Evolutionary conservation across 2,329 filamentous ascomycete genomes (phyloP).

Genomic region (Pseudogymnoascus sp.): DNA sequence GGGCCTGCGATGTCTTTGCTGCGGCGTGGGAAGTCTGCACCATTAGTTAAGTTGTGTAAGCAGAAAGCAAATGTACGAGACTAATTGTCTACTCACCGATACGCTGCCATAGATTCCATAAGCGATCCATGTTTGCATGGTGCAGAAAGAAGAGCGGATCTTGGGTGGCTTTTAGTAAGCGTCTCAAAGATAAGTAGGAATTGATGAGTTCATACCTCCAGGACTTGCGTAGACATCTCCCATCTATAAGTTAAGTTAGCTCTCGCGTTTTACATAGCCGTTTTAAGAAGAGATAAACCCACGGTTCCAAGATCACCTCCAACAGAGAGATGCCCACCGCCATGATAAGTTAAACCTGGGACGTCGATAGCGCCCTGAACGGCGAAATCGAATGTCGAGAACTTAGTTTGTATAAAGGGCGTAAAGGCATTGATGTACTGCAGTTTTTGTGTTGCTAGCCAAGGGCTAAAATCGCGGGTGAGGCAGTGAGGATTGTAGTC

Average conservation of each 20-base stretch:
- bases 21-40: conserved; percentile 11
- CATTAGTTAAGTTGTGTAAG: neutral
- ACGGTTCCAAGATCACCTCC: conserved; percentile 29
- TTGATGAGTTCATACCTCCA: neutral
- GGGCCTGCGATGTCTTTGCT: conserved; percentile 29
- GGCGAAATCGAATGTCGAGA: conserved; percentile 26
- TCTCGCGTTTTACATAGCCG: neutral
- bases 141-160: conserved; percentile 30
- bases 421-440: conserved; percentile 13
- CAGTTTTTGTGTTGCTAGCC: conserved; percentile 16
- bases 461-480: conserved; percentile 27
- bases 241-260: neutral
- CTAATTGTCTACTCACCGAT: conserved; percentile 21
- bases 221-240: neutral
- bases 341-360: conserved; percentile 22
- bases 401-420: conserved; percentile 19
- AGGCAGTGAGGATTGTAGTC: conserved; percentile 29
- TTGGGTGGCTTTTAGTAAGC: conserved; percentile 25
- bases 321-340: conserved; percentile 24
- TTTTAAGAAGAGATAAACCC: conserved; percentile 23
- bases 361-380: conserved; percentile 22
- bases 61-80: neutral
- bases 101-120: conserved; percentile 30
- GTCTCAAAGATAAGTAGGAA: neutral
- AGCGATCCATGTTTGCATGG: conserved; percentile 23